Evolutionary conservation across 129 eudicot species (phyloP), one percentile per base, ranked within the genome.

Genomic region (Flaveria ramosissima): DNA sequence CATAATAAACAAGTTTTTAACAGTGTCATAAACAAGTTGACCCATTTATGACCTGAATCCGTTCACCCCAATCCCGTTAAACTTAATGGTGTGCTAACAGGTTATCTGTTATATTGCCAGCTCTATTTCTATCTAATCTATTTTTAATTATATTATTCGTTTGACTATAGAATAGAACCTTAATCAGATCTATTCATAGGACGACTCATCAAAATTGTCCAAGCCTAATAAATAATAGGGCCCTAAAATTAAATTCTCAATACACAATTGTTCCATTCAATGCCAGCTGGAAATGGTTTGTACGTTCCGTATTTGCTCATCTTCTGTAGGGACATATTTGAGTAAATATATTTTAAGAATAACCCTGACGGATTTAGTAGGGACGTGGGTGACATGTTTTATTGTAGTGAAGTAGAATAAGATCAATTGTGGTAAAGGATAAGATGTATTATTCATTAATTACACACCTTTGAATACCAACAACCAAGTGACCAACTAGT

Each of bases 381-480:
- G 82, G 41, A 61, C 70, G n/a, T 42, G 69, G 42, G 69, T 47
- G 16, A 52, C 60, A 27, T 43, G 32, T 62, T 68, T 43, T 57
- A 27, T 56, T 10, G 52, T 77, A 36, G 74, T 67, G 13, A 76
- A 52, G 73, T 65, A 19, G 14, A 39, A 68, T 21, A 77, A 21
- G 57, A 77, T 66, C 48, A 55, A 77, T 60, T 16, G 27, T 21
- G 48, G 46, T 77, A 56, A 77, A 43, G 59, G 75, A 53, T 41
- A 36, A 73, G 68, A 56, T 73, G 47, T 19, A 73, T 30, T 12
- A 51, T 66, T 76, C 63, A 61, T 66, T 45, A 45, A 45, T 2
- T 20, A 12, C 64, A 36, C 73, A 81, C n/a, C 55, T 77, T 71
- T 68, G 77, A 68, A 53, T 55, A 75, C 71, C 72, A 80, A 62